Evolutionary conservation across 495 filamentous ascomycete species (phyloP), one percentile per base, ranked within the genome.

Genomic region (Cairneyella variabilis): DNA sequence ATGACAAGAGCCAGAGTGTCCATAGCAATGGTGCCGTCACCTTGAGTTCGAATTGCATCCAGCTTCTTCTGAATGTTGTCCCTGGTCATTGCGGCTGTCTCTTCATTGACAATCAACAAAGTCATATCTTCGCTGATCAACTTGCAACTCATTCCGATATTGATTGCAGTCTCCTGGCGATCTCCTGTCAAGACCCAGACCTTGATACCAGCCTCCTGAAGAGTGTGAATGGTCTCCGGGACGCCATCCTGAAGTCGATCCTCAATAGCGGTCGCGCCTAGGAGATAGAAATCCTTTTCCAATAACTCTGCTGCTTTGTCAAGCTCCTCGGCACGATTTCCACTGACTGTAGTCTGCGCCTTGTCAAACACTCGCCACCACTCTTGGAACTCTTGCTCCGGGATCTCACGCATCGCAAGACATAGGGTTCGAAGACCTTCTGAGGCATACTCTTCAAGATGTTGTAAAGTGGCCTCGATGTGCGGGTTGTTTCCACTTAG

Each of bases 81-180:
- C 30, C 88, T 74, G 2, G 95, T 97, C 14, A 81, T 86, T 22
- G 71, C 68, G 9, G 88, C 71, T 25, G 64, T 79, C 47, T 96
- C 91, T 64, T 99, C 92, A 61, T 99, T 99, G 62, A 99, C 77
- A 64, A 99, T 95, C 47, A 99, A 74, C 11, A 99, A 76, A 51
- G 91, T 95, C 95, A 99, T 99, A 57, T 99, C 95, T 67, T 99
- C 95, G 42, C 90, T 96, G 40, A 99, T 90, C 21, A 99, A 78
- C 73, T 97, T 97, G 71, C 95, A 99, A 63, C 90, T 96, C 95
- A 99, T 99, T 52, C 95, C 95, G 62, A 99, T 99, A 64, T 99
- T 99, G 74, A 99, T 99, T 44, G 95, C 95, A 42, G 95, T 99
- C 66, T 99, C 95, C 66, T 99, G 95, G 63, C 95, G 79, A 74